Evolutionary conservation across 2,329 filamentous ascomycete species (phyloP), one percentile per base, ranked within the genome.

Genomic region (Chaetomium olivaceum): DNA sequence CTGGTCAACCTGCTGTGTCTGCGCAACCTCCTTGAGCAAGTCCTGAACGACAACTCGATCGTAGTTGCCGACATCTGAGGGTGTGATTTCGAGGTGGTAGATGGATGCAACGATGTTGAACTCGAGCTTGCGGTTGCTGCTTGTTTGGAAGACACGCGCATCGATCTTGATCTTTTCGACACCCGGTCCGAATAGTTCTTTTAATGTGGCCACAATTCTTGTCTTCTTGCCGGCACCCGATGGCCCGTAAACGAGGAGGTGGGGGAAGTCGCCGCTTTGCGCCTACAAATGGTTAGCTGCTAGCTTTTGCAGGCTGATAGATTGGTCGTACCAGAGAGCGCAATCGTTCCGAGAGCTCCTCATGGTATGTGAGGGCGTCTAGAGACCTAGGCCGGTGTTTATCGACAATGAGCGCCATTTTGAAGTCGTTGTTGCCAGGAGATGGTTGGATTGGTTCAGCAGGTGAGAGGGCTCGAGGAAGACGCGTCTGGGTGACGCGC

Each of bases 91-190:
- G 73, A 99, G 89, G 78, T 99, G 95, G 80, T 99, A 99, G 69
- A 97, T 89, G 0, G 94, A 98, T 54, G 93, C 89, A 62, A 99
- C 95, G 70, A 99, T 96, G 81, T 97, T 99, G 86, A 99, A 99
- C 80, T 99, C 95, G 73, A 99, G 89, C 80, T 99, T 99, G 76
- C 95, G 92, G 78, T 97, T 98, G 75, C 90, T 91, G 25, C 88
- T 93, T 1, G 95, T 98, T 79, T 97, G 93, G 81, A 99, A 99
- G 66, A 97, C 91, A 70, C 95, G 91, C 14, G 93, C 92, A 76
- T 99, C 95, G 79, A 99, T 98, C 82, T 98, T 98, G 84, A 99
- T 99, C 84, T 97, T 98, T 76, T 99, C 96, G n/a, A 97, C 95
- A 52, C 95, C 94, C 0, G 94, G 89, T 0, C 95, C 95, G 78